Evolutionary conservation across 139 green algal species (phyloP).

Genomic region (Trebouxia sp.): DNA sequence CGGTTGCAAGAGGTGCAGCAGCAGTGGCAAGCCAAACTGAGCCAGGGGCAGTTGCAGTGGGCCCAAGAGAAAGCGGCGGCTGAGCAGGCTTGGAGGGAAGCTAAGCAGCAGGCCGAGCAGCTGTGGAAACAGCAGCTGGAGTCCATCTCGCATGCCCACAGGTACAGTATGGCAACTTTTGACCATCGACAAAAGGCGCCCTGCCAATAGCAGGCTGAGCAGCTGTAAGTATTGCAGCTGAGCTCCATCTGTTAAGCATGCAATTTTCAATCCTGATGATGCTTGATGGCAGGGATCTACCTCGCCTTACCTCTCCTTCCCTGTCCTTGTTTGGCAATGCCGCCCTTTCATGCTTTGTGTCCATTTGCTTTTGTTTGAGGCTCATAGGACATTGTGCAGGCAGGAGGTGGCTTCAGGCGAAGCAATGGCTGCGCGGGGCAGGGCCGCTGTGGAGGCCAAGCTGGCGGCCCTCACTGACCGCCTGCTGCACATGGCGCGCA

Average conservation of each 20-base stretch:
- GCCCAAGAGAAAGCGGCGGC: neutral
- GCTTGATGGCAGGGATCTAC: too few relatives aligned
- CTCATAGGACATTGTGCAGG: too few relatives aligned
- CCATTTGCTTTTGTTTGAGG: too few relatives aligned
- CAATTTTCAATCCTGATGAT: too few relatives aligned
- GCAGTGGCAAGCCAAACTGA: conserved; percentile 22
- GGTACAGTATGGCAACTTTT: neutral
- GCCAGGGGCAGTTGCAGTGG: conserved; percentile 7
- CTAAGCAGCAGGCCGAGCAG: conserved; percentile 17
- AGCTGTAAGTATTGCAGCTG: too few relatives aligned
- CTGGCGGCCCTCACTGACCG: conserved; percentile 16
- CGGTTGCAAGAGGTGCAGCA: neutral
- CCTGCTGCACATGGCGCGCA: conserved; percentile 10
- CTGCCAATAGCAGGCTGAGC: too few relatives aligned
- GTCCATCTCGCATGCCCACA: conserved; percentile 2
- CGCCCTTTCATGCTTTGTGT: too few relatives aligned
- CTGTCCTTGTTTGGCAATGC: too few relatives aligned
- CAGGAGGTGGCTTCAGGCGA: conserved; percentile 10
- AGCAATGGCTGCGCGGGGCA: neutral
- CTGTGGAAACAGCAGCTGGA: conserved; percentile 25
- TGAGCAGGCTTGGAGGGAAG: conserved; percentile 15
- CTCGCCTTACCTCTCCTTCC: too few relatives aligned
- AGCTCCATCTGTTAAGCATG: too few relatives aligned
- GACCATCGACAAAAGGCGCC: too few relatives aligned
- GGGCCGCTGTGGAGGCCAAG: conserved; percentile 2